phyloP scores from a whole-genome alignment of 2,329 filamentous ascomycete genomes.

The Clarireedia sp. region DNA sequence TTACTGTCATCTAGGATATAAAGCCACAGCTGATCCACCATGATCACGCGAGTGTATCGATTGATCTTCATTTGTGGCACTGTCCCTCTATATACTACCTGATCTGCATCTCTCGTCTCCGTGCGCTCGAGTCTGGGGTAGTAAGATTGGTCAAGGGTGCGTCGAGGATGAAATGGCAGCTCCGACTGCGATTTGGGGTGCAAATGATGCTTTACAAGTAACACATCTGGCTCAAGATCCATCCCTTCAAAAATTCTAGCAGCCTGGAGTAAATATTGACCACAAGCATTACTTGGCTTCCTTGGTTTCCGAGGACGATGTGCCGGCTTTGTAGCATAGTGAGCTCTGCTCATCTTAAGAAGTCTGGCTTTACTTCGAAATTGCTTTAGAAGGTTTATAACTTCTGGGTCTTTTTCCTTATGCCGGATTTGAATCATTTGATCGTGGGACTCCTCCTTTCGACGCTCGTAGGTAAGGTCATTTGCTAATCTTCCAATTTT shows the following conservation, averaged over 20 bases:
- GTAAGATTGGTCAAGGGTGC: constrained; percentile 40
- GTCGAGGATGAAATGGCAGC: constrained; percentile 35
- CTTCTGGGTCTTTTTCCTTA: too few relatives aligned
- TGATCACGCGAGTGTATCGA: constrained; percentile 26
- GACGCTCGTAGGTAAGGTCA: background rate
- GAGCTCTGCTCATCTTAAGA: too few relatives aligned
- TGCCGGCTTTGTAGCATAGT: too few relatives aligned
- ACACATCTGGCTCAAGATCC: constrained; percentile 19
- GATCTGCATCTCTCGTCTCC: constrained; percentile 28
- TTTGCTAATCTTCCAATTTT: constrained; percentile 16
- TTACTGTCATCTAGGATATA: constrained; percentile 33
- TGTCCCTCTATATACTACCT: constrained; percentile 22
- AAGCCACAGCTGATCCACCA: constrained; percentile 39
- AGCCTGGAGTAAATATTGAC: constrained; percentile 14
- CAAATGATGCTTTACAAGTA: constrained; percentile 15
- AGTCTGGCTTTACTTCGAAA: too few relatives aligned
- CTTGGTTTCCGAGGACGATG: background rate
- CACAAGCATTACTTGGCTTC: background rate
- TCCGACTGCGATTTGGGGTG: too few relatives aligned
- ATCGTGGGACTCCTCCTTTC: background rate
- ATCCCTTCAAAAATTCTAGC: constrained; percentile 19
- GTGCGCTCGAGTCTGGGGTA: constrained; percentile 34
- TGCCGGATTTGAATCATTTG: background rate
- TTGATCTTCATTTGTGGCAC: constrained; percentile 4
- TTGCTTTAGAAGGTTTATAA: too few relatives aligned